A percentile compares a stretch with the other conserved stretches of the same genome.
phyloP scores from a whole-genome alignment of 2,329 filamentous ascomycete genomes.

The Fusarium solani-melongenae region DNA sequence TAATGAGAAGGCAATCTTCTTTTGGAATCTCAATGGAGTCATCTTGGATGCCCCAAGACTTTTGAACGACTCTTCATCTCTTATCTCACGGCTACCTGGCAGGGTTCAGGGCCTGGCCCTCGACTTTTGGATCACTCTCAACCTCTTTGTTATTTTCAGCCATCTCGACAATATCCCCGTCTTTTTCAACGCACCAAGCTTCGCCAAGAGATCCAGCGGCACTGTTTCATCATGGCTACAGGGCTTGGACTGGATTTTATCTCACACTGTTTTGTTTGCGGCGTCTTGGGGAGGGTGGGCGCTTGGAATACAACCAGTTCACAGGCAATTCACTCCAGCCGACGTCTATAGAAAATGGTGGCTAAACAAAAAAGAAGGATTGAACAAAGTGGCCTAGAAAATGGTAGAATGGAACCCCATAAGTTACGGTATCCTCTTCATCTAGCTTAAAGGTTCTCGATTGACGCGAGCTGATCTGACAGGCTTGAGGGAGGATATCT shows the following conservation, averaged over 20 bases:
- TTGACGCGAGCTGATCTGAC: too few species aligned
- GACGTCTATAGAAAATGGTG: background rate
- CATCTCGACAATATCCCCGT: constrained; percentile 47
- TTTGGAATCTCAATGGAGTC: constrained; percentile 60
- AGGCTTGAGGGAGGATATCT: too few species aligned
- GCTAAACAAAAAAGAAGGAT: background rate
- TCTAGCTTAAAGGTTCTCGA: too few species aligned
- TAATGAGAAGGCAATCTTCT: constrained; percentile 59
- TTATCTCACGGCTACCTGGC: constrained; percentile 12
- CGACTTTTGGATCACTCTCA: constrained; percentile 44
- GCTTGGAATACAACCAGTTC: constrained; percentile 1
- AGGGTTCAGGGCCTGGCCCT: constrained; percentile 30
- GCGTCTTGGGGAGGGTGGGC: constrained; percentile 11
- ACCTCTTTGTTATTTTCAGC: constrained; percentile 44
- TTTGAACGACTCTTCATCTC: background rate
- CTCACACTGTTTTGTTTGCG: background rate
- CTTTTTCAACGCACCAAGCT: constrained; percentile 25
- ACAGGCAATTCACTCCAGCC: constrained; percentile 4
- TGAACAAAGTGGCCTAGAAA: background rate
- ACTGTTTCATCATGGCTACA: background rate
- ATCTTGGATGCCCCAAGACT: constrained; percentile 44
- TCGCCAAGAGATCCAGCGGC: accelerated
- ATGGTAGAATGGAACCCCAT: background rate
- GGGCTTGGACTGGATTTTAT: background rate
- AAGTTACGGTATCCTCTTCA: too few species aligned